Evolutionary conservation across 2,329 filamentous ascomycete species (phyloP), one percentile per base, ranked within the genome.

Genomic region (Pseudocercospora cruenta): DNA sequence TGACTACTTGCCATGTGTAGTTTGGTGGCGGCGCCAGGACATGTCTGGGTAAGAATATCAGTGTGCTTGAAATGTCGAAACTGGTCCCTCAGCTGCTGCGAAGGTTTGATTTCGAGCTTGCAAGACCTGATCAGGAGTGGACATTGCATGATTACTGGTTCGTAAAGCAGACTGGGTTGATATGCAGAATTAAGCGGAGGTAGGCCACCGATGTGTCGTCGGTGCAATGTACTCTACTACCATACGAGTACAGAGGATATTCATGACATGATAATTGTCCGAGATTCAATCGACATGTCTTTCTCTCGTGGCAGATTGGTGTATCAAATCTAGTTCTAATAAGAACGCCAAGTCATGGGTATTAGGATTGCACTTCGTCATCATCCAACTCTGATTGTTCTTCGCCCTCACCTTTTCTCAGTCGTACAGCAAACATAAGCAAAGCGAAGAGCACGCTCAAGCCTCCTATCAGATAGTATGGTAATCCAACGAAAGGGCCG

Each of bases 401-500:
- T 0, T 51, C 54, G 2, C 55, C 76, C 54, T 78, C 70, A 4
- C 78, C 81, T 73, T 82, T 72, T 53, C 61, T 45, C 22, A 72
- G 22, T 7, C 66, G 36, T 21, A 73, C 68, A 6, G 66, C 60
- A 49, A 70, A 71, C 55, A 73, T 28, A 51, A 72, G 28, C 6
- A 67, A 64, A 33, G 63, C 63, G 36, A 71, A 70, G 8, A 66
- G 47, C 16, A 64, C 67, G 58, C 67, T 78, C 53, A 82, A 71
- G 1, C 71, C 54, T 0, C 78, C 79, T 0, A 81, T 74, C 2
- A 78, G 74, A 12, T 83, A 69, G 61, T 87, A 78, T 0, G 85
- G 84, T 67, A 88, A 70, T 0, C 85, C 86, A 31, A 82, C 77
- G 81, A 81, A 86, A 0, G 70, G 62, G 0, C 82, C 84, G 0